Conservation (phyloP, 129 eudicot species). For the Pseudognaphalium luteoalbum region DNA sequence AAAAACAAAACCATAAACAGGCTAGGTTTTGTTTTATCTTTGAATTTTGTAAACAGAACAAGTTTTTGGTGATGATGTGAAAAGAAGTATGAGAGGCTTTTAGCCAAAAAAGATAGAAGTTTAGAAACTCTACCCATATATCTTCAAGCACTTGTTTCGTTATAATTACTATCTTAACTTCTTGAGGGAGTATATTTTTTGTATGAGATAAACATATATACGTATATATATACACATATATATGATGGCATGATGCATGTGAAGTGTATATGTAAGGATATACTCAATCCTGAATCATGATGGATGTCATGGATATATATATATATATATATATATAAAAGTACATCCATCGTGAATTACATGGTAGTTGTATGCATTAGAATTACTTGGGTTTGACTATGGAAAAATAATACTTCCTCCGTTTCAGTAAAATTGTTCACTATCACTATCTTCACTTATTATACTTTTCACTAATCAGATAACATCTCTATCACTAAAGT, state of each 20-base stretch:
- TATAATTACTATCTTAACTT: constrained; percentile 4
- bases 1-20: constrained; percentile 9
- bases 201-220: not conserved
- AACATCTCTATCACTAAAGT: too few relatives aligned
- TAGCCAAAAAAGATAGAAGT: constrained; percentile 15
- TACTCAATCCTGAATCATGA: not conserved
- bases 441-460: too few relatives aligned
- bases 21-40: constrained; percentile 18
- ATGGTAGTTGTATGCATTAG: not conserved
- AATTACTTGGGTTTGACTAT: too few relatives aligned
- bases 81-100: constrained; percentile 12
- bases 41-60: not conserved
- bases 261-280: not conserved
- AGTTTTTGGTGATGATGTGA: constrained; percentile 16
- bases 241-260: not conserved
- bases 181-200: not conserved
- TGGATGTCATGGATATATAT: not conserved
- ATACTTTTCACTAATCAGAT: too few relatives aligned
- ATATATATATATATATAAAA: not conserved
- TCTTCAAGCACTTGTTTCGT: constrained; percentile 12
- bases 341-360: not conserved
- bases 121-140: constrained; percentile 2
- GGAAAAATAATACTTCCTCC: too few relatives aligned
- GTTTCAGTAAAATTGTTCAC: too few relatives aligned
- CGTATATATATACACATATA: not conserved